Base-by-base conservation (phyloP, 2,329 filamentous ascomycete genomes). In the Neofusicoccum sp. region DNA sequence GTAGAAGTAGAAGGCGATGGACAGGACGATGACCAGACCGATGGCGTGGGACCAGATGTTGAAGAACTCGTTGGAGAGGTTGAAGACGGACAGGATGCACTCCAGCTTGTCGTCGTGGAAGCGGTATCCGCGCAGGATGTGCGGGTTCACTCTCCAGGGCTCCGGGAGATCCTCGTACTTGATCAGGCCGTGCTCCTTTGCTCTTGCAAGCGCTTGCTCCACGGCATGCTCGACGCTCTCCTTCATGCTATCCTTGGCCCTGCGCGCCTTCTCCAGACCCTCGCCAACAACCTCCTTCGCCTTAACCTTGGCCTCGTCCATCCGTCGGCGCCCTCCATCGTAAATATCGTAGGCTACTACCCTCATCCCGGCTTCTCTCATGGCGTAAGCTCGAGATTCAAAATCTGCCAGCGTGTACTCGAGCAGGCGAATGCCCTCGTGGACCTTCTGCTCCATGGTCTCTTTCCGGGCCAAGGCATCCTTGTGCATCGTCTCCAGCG, bases 41-140 rank as follows among this genome's bases (percentile, higher is more conserved):
- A 99, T 83, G 11, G 89, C 86, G 73, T 99, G 95, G 1, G 93
- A 93, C 95, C 95, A 99, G 71, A 99, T 99, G 77, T 99, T 99
- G 79, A 98, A 88, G 41, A 89, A 85, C 77, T 99, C 95, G 76
- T 99, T 99, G 65, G 91, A 96, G 62, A 95, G 79, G 64, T 86
- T 84, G 70, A 96, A 93, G 64, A 91, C 86, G 24, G 92, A 96
- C 56, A 85, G 84, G 56, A 98, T 80, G 73, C 93, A 98, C 67
- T 93, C 93, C 60, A 93, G 80, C 75, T 96, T 96, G 62, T 90
- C 92, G 69, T 96, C 91, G 63, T 86, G 89, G 79, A 99, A 99
- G 56, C 95, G 93, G 74, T 99, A 99, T 16, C 95, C 95, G 58
- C 85, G 86, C 56, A 87, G 81, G 71, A 99, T 98, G 76, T 99